Base-by-base conservation (phyloP, 2,329 filamentous ascomycete species). In the Malbranchea cinnamomea region DNA sequence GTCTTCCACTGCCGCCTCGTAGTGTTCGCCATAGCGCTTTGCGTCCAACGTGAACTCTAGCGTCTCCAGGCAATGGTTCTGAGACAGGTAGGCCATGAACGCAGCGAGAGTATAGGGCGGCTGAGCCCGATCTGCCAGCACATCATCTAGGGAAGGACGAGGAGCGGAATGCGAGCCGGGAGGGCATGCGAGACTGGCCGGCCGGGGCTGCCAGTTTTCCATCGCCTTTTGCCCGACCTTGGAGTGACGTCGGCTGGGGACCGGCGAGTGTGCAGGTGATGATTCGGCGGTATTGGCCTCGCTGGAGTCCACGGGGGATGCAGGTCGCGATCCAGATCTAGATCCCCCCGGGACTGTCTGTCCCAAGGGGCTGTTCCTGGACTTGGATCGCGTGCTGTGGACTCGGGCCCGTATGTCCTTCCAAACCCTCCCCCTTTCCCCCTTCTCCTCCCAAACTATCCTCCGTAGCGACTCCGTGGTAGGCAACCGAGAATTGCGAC, bases 41-140 rank as follows among this genome's bases (percentile, higher is more conserved):
- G 87, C 80, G 52, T 94, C 89, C 66, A 94, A 78, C 23, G 85
- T 93, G 54, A 98, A 98, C 50, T 95, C 89, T 22, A 98, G 65
- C 1, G 85, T 94, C 56, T 98, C 89, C 40, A 95, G 63, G 50
- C 89, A 98, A 56, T 95, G 87, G 47, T 95, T 95, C 49, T 92
- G 85, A 1, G 87, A 94, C 3, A 95, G 68, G 48, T 92, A 95
- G 33, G 85, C 85, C 73, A 89, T 95, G 56, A 95, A 95, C 18
- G 87, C 87, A 36, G 74, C 76, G 6, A 94, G 65, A 0, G 85
- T 93, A 68, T 83, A 95, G 42, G 89, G 89, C 23, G 83, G 75
- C 6, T 81, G 74, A 20, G 89, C 81, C 25, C 71, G 72, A 57
- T 94, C 89, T 40, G 80, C 71, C 25, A 98, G 69, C 16, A 98